These are phyloP conservation scores for Filosporella fistucella DNA, from an alignment of 495 filamentous ascomycete species.

Conservation along the genomic window DNA sequence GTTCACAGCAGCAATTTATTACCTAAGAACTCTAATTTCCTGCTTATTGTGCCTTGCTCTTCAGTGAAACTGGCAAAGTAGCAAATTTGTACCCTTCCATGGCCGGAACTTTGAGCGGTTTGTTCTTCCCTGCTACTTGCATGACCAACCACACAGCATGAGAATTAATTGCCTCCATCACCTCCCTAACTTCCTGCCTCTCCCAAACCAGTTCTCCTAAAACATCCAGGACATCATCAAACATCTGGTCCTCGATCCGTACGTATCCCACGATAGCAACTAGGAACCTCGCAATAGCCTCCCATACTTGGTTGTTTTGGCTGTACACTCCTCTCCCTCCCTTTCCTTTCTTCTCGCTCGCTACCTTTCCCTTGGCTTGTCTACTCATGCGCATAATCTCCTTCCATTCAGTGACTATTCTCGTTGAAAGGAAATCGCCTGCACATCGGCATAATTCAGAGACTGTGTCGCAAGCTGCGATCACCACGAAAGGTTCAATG, in stretches of 20 bases:
- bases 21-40: too few species aligned
- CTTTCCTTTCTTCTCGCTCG: conserved; percentile 22
- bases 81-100: conserved; percentile 32
- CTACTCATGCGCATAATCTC: conserved; percentile 39
- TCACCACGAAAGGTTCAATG: conserved; percentile 67
- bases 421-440: conserved; percentile 73
- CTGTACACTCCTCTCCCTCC: conserved; percentile 43
- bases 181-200: conserved; percentile 41
- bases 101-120: conserved; percentile 28
- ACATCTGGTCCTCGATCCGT: conserved; percentile 52
- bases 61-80: too few species aligned
- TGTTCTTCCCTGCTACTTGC: conserved; percentile 33
- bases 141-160: conserved; percentile 68
- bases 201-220: conserved; percentile 43
- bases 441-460: conserved; percentile 56
- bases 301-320: conserved; percentile 52
- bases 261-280: conserved; percentile 51
- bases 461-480: conserved; percentile 63
- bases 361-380: conserved; percentile 9
- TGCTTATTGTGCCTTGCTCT: too few species aligned
- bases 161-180: conserved; percentile 55
- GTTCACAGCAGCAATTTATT: too few species aligned
- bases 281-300: conserved; percentile 50
- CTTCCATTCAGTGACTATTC: conserved; percentile 68
- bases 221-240: conserved; percentile 63